Conservation (phyloP, 2,329 filamentous ascomycete species). For the Neofusicoccum ribis region DNA sequence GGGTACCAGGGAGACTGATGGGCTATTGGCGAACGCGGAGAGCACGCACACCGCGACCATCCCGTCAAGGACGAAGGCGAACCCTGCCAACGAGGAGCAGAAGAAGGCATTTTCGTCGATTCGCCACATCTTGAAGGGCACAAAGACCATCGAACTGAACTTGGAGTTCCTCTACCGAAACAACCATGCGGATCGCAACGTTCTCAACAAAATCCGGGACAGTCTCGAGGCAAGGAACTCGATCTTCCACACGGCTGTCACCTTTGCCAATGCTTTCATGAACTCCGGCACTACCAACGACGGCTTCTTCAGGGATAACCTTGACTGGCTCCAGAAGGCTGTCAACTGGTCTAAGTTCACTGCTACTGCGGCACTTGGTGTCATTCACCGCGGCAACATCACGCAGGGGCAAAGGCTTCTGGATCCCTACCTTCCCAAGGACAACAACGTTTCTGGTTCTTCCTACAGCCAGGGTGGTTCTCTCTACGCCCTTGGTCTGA, state of each 20-base stretch:
- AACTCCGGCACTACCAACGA: conserved; percentile 97
- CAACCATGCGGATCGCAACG: conserved; percentile 87
- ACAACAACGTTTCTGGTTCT: conserved; percentile 74
- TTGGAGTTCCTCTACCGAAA: conserved; percentile 95
- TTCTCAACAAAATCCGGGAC: conserved; percentile 94
- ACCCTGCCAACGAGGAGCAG: conserved; percentile 50
- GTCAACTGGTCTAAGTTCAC: conserved; percentile 99
- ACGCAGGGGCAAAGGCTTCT: conserved; percentile 90
- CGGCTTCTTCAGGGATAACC: conserved; percentile 96
- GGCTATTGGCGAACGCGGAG: conserved; percentile 58
- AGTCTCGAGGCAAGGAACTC: conserved; percentile 94
- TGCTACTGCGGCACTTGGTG: conserved; percentile 90
- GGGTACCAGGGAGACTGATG: conserved; percentile 59
- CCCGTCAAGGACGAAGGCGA: conserved; percentile 44
- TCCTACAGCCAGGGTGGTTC: conserved; percentile 96
- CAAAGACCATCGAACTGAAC: conserved; percentile 91
- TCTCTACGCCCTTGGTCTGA: conserved; percentile 90
- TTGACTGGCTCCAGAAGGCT: conserved; percentile 97
- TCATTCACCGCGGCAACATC: conserved; percentile 94
- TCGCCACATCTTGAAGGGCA: conserved; percentile 72
- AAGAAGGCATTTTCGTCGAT: conserved; percentile 58
- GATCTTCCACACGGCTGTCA: conserved; percentile 97
- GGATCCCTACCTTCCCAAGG: conserved; percentile 87
- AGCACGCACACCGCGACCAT: conserved; percentile 51
- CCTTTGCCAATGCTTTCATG: conserved; percentile 98